These are phyloP conservation scores for Ogataea kodamae DNA, from an alignment of 805 yeast genomes.

Conservation along the genomic window DNA sequence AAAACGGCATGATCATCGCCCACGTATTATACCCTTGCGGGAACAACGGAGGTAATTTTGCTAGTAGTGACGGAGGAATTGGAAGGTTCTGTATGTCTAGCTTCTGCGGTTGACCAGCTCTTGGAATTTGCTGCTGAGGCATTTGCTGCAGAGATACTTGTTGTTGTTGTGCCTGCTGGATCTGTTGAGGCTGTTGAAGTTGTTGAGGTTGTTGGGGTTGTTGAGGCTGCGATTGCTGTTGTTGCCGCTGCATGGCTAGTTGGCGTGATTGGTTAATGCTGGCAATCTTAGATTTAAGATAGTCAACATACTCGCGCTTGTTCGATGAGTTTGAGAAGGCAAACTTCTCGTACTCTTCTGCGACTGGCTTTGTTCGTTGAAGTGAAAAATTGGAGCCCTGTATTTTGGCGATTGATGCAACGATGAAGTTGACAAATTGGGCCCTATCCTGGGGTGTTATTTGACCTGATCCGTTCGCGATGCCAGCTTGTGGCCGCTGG, in stretches of 20 bases:
- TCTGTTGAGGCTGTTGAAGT: constrained; percentile 27
- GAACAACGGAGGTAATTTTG: constrained; percentile 60
- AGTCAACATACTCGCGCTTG: constrained; percentile 55
- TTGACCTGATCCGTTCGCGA: constrained; percentile 12
- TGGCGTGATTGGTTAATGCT: constrained; percentile 37
- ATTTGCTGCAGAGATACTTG: too few species aligned
- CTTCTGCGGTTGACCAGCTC: constrained; percentile 15
- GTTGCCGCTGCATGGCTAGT: constrained; percentile 24
- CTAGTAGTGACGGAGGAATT: constrained; percentile 65
- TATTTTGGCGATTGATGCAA: constrained; percentile 31
- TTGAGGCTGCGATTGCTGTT: constrained; percentile 21
- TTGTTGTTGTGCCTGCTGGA: constrained; percentile 29
- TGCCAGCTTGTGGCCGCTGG: constrained; percentile 5
- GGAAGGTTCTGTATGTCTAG: constrained; percentile 58
- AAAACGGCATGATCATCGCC: constrained; percentile 69
- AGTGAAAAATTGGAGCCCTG: constrained; percentile 31
- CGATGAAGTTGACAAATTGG: constrained; percentile 32
- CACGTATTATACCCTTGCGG: constrained; percentile 81
- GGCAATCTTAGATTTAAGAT: constrained; percentile 39
- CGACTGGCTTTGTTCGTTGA: constrained; percentile 48
- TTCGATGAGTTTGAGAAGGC: constrained; percentile 56
- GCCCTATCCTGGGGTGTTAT: constrained; percentile 31
- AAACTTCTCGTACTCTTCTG: constrained; percentile 68
- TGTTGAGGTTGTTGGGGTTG: constrained; percentile 26
- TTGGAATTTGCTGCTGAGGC: constrained; percentile 20